These are phyloP conservation scores for Rhododendron henanense DNA, from an alignment of 148 eudicot genomes.

Conservation along the genomic window DNA sequence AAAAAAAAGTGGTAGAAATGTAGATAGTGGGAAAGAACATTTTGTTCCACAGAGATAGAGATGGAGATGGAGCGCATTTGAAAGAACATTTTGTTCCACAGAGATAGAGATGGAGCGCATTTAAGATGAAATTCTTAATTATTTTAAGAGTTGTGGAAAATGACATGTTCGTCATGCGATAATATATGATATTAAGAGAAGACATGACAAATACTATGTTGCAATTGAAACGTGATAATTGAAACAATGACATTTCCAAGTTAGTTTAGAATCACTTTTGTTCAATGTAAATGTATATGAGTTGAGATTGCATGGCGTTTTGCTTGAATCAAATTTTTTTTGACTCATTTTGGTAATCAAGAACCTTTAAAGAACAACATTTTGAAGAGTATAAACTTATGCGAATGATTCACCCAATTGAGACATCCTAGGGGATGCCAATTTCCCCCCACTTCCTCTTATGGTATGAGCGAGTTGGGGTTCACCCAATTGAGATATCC, in stretches of 20 bases:
- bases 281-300: background rate
- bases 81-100: too few species aligned
- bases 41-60: background rate
- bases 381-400: background rate
- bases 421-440: too few species aligned
- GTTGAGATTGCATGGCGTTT: background rate
- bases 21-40: background rate
- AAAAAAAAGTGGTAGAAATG: background rate
- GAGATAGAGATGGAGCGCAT: background rate
- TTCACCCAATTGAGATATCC: background rate
- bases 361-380: background rate
- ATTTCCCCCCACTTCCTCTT: background rate
- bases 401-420: background rate
- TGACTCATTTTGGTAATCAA: background rate
- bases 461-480: too few species aligned
- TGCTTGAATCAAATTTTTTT: background rate
- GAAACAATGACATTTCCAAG: background rate
- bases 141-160: background rate
- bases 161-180: background rate
- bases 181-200: background rate
- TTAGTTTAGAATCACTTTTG: background rate
- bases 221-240: background rate
- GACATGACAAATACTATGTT: background rate
- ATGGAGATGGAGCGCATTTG: background rate
- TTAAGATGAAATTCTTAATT: background rate